phyloP scores from a whole-genome alignment of 768 basidiomycete genomes.

The Tulasnella sp. region DNA sequence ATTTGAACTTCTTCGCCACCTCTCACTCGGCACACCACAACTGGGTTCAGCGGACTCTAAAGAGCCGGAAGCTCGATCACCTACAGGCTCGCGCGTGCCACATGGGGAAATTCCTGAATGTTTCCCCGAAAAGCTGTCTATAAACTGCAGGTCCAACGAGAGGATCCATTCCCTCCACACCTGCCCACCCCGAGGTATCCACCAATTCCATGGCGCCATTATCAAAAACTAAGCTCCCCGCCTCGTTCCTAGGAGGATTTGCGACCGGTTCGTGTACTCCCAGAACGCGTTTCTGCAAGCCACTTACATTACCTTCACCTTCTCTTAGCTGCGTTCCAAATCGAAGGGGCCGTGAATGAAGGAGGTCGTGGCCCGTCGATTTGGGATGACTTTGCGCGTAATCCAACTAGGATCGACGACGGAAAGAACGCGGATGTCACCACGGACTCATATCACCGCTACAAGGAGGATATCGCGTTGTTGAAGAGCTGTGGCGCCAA shows the following conservation, averaged over 20 bases:
- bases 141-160: too few species aligned
- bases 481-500: constrained; percentile 55
- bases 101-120: too few species aligned
- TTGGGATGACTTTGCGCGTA: constrained; percentile 62
- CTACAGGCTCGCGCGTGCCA: too few species aligned
- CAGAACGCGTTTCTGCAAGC: constrained; percentile 9
- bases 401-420: constrained; percentile 58
- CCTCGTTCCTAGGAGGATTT: constrained; percentile 60
- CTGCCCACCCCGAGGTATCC: too few species aligned
- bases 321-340: constrained; percentile 55
- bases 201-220: too few species aligned
- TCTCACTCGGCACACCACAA: too few species aligned
- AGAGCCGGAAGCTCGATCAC: too few species aligned
- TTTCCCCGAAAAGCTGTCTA: too few species aligned
- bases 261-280: constrained; percentile 46
- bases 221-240: constrained; percentile 36
- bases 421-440: constrained; percentile 58
- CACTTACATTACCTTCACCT: background rate
- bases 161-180: too few species aligned
- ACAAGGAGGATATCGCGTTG: constrained; percentile 55
- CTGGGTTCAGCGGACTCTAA: too few species aligned
- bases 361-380: constrained; percentile 59
- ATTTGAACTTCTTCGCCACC: too few species aligned
- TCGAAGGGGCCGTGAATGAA: constrained; percentile 55
- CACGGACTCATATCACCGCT: constrained; percentile 58